These are phyloP conservation scores for Epichloe sp. DNA, from an alignment of 2,329 filamentous ascomycete species.

Conservation along the genomic window DNA sequence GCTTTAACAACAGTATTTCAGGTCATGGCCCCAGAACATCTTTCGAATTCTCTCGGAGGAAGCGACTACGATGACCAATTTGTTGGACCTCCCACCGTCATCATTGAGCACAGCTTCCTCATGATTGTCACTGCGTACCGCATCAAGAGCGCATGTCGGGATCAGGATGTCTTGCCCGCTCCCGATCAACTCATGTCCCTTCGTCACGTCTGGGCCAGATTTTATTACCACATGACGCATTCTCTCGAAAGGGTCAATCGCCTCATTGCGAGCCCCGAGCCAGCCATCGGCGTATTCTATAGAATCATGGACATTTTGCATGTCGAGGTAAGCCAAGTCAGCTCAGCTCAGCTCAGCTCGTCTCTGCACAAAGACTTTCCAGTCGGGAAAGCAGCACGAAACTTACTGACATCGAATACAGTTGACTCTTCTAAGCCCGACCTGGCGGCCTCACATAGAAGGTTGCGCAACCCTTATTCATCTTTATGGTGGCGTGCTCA, in stretches of 20 bases:
- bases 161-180: neutral
- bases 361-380: neutral
- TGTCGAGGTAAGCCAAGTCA: slow-evolving; percentile 1
- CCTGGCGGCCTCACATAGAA: slow-evolving; percentile 3
- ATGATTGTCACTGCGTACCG: slow-evolving; percentile 3
- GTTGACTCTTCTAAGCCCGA: slow-evolving; percentile 2
- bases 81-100: slow-evolving; percentile 1
- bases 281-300: slow-evolving; percentile 3
- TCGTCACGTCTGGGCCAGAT: neutral
- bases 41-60: slow-evolving; percentile 1
- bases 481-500: slow-evolving; percentile 2
- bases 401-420: neutral
- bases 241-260: slow-evolving; percentile 2
- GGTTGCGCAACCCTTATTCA: slow-evolving; percentile 2
- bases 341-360: too few relatives aligned
- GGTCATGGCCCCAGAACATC: slow-evolving; percentile 4
- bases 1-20: neutral
- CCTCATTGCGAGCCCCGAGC: neutral
- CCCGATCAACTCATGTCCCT: slow-evolving; percentile 1
- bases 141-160: slow-evolving; percentile 1
- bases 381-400: too few relatives aligned
- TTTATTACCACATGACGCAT: slow-evolving; percentile 3
- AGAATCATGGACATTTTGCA: slow-evolving; percentile 5
- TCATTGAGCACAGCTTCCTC: slow-evolving; percentile 4
- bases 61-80: slow-evolving; percentile 3